Percentiles rank a stretch among this genome's conserved stretches.
phyloP scores from a whole-genome alignment of 1,284 basidiomycete species.

The Pseudozyma pruni region DNA sequence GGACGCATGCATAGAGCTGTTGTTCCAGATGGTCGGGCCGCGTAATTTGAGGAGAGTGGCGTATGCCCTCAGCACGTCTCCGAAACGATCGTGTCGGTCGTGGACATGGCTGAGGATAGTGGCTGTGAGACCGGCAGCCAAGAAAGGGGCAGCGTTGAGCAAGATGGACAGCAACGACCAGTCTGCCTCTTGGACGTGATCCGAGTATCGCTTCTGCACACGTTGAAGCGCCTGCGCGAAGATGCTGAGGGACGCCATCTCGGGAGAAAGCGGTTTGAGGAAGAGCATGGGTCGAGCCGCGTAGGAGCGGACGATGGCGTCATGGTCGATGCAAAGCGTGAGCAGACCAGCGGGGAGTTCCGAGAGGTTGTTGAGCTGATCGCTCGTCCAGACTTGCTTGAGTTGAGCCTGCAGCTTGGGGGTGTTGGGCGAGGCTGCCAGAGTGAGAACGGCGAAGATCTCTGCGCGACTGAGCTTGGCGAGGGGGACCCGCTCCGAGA shows the following conservation, averaged over 20 bases:
- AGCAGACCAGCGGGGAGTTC: slow-evolving; percentile 49
- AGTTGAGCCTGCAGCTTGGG: slow-evolving; percentile 30
- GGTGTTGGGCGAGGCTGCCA: slow-evolving; percentile 33
- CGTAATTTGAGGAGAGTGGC: slow-evolving; percentile 34
- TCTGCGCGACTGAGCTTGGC: slow-evolving; percentile 36
- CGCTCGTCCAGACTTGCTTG: slow-evolving; percentile 27
- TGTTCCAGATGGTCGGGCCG: slow-evolving; percentile 39
- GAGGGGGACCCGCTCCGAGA: slow-evolving; percentile 13
- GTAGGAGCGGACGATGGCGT: slow-evolving; percentile 31
- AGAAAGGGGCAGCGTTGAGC: slow-evolving; percentile 32
- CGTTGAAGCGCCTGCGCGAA: slow-evolving; percentile 18
- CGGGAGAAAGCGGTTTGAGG: slow-evolving; percentile 25
- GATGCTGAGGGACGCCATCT: slow-evolving; percentile 19
- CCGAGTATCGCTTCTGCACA: slow-evolving; percentile 17
- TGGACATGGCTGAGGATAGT: slow-evolving; percentile 44
- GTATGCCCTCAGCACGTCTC: slow-evolving; percentile 46
- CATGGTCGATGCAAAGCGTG: slow-evolving; percentile 38
- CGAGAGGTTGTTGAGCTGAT: slow-evolving; percentile 33
- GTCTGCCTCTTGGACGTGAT: slow-evolving; percentile 17
- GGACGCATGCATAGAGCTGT: not conserved
- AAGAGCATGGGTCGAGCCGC: slow-evolving; percentile 42
- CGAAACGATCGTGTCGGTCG: slow-evolving; percentile 38
- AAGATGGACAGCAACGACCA: slow-evolving; percentile 43
- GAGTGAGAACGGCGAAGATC: slow-evolving; percentile 42
- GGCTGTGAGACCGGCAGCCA: slow-evolving; percentile 21